Conservation (phyloP, 805 yeast genomes). For the Barnettozyma siamensis region DNA sequence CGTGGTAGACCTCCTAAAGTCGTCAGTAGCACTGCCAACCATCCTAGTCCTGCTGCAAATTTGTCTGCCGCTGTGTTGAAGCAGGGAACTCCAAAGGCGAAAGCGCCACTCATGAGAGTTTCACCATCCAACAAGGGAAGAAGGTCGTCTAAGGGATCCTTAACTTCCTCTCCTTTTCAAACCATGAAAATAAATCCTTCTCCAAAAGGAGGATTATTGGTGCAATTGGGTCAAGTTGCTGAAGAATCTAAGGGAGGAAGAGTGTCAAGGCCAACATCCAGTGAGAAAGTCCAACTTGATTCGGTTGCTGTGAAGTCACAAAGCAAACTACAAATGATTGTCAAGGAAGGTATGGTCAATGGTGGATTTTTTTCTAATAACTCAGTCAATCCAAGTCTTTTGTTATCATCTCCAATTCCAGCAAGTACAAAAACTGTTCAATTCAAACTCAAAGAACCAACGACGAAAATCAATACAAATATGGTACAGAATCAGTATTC, state of each 20-base stretch:
- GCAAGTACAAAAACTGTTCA: conserved; percentile 8
- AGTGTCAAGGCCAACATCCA: background rate
- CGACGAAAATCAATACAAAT: conserved; percentile 2
- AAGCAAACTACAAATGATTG: conserved; percentile 19
- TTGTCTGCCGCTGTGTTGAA: conserved; percentile 25
- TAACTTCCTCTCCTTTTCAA: conserved; percentile 16
- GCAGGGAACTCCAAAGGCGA: conserved; percentile 25
- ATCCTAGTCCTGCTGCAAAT: conserved; percentile 21
- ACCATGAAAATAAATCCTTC: conserved; percentile 15
- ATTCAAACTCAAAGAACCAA: conserved; percentile 4
- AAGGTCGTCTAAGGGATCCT: background rate
- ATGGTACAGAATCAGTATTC: background rate
- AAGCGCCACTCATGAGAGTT: conserved; percentile 25
- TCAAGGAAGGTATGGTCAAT: conserved; percentile 1
- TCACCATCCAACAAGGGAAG: conserved; percentile 15
- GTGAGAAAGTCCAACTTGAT: background rate
- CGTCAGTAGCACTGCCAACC: conserved; percentile 2
- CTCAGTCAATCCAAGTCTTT: conserved; percentile 22
- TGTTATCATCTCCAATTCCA: conserved; percentile 24
- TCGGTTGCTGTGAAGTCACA: conserved; percentile 14
- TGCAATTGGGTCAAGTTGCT: conserved; percentile 12
- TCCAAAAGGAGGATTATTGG: conserved; percentile 24
- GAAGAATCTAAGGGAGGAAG: background rate
- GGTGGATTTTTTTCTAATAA: background rate
- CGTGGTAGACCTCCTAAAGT: conserved; percentile 27